Evolutionary conservation across 1,284 basidiomycete species (phyloP).

Genomic region (Xerocomus cyaneibrunnescens): DNA sequence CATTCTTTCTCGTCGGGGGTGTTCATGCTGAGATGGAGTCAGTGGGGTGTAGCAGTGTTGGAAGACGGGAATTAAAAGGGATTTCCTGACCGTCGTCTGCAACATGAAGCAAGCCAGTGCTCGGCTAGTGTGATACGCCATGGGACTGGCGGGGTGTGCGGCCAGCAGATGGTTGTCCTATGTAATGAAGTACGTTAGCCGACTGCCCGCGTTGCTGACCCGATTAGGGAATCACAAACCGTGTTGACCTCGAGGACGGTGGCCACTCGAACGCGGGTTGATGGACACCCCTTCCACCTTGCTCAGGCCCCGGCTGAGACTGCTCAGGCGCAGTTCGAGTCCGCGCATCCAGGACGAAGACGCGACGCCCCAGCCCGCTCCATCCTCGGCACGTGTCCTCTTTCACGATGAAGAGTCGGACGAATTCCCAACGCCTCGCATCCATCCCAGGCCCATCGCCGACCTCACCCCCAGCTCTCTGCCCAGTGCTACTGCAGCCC

Average conservation of each 20-base stretch:
- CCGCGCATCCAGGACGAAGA: conserved; percentile 19
- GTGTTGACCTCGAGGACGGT: background rate
- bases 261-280: no score
- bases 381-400: background rate
- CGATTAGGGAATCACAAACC: background rate
- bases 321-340: conserved; percentile 40
- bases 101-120: background rate
- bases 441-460: conserved; percentile 33
- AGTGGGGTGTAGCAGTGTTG: background rate
- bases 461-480: conserved; percentile 21
- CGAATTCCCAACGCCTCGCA: conserved; percentile 49
- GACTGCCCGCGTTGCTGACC: background rate
- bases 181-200: background rate
- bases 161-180: background rate
- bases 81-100: background rate
- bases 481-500: background rate
- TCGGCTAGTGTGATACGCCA: conserved; percentile 14
- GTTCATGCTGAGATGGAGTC: conserved; percentile 6
- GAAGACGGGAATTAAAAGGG: conserved; percentile 2
- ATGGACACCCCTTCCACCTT: conserved; percentile 25
- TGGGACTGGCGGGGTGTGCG: background rate
- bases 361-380: conserved; percentile 38
- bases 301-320: conserved; percentile 44
- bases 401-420: conserved; percentile 28
- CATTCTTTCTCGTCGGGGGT: background rate